Conservation (phyloP, 2,329 filamentous ascomycete species). For the Rhexocercosporidium sp. region DNA sequence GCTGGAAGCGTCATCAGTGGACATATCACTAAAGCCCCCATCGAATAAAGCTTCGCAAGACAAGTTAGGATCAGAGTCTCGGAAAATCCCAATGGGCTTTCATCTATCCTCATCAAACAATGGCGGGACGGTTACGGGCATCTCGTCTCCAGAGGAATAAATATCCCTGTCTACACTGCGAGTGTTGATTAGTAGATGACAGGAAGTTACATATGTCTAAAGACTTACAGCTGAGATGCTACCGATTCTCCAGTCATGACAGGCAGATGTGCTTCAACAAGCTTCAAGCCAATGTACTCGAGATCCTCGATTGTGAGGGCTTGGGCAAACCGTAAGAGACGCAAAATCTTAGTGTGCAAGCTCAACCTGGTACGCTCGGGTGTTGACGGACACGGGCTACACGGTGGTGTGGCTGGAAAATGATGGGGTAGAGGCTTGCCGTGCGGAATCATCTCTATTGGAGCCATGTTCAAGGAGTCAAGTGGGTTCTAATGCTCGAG, state of each 20-base stretch:
- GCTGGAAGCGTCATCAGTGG: neutral
- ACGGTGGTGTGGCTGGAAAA: neutral
- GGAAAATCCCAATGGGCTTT: neutral
- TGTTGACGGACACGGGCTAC: neutral
- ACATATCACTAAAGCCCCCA: neutral
- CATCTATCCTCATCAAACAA: neutral
- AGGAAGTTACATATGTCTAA: neutral
- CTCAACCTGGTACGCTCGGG: neutral
- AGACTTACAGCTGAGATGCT: neutral
- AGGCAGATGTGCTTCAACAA: neutral
- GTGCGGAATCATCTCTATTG: neutral
- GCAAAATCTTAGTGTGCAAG: neutral
- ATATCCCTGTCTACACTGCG: neutral
- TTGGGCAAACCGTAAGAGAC: neutral
- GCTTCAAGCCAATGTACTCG: neutral
- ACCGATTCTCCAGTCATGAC: neutral
- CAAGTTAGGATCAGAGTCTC: neutral
- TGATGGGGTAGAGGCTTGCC: neutral
- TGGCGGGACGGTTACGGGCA: neutral
- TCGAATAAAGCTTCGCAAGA: neutral
- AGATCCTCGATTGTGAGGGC: neutral
- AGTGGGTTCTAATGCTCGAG: slow-evolving; percentile 9
- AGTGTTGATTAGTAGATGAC: neutral
- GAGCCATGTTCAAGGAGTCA: slow-evolving; percentile 2
- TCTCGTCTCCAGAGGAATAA: neutral